Evolutionary conservation across 768 basidiomycete genomes (phyloP).

Genomic region (Trametes cubensis): DNA sequence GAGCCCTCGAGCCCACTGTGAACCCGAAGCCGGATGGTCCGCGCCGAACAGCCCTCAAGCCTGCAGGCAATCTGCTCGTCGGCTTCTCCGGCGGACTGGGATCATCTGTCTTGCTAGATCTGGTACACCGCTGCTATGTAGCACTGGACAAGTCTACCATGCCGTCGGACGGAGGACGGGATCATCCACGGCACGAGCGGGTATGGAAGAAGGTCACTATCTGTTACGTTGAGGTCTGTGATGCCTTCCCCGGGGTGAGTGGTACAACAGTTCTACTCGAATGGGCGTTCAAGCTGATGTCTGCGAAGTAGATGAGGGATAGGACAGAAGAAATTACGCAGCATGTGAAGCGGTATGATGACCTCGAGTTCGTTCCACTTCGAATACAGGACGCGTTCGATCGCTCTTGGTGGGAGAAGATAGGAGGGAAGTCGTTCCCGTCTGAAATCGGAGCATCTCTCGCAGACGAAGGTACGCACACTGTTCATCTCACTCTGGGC

Average conservation of each 20-base stretch:
- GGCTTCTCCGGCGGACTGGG: slow-evolving; percentile 82
- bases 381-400: slow-evolving; percentile 79
- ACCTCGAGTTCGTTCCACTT: slow-evolving; percentile 61
- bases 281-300: background rate
- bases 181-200: slow-evolving; percentile 63
- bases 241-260: slow-evolving; percentile 62
- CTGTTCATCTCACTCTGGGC: background rate
- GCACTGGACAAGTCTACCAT: slow-evolving; percentile 31
- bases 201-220: slow-evolving; percentile 66
- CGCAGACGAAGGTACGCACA: slow-evolving; percentile 50
- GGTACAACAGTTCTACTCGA: background rate
- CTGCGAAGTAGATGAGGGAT: slow-evolving; percentile 50
- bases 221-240: slow-evolving; percentile 72
- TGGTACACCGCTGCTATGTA: slow-evolving; percentile 57
- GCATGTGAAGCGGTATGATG: slow-evolving; percentile 50
- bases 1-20: slow-evolving; percentile 63
- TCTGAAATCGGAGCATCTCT: slow-evolving; percentile 48
- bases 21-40: slow-evolving; percentile 58
- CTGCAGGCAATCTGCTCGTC: slow-evolving; percentile 67
- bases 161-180: slow-evolving; percentile 54
- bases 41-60: slow-evolving; percentile 61
- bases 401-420: slow-evolving; percentile 60
- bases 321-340: slow-evolving; percentile 53
- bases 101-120: slow-evolving; percentile 71
- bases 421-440: slow-evolving; percentile 39